Conservation (phyloP, 2,329 filamentous ascomycete species). For the Catunica adiposa region DNA sequence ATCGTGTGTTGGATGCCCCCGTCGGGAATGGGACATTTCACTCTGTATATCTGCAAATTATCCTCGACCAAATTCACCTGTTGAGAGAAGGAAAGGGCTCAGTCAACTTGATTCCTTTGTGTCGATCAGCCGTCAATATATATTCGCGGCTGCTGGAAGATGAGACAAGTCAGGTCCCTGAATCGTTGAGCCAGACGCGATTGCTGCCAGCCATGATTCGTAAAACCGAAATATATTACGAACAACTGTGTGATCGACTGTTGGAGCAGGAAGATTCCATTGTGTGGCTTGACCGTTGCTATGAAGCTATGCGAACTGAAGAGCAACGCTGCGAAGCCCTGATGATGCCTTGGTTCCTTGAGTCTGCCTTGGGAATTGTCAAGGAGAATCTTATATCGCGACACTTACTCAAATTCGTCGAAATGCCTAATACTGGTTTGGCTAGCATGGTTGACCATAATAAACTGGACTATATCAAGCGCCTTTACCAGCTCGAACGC, state of each 20-base stretch:
- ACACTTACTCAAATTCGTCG: conserved; percentile 66
- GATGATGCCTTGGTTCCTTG: conserved; percentile 47
- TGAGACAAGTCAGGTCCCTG: neutral
- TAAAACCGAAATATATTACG: conserved; percentile 59
- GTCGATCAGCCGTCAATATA: neutral
- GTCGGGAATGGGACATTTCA: conserved; percentile 41
- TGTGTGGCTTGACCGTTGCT: conserved; percentile 35
- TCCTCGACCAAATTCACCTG: conserved; percentile 73
- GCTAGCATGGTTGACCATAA: conserved; percentile 87
- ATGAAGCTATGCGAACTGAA: conserved; percentile 61
- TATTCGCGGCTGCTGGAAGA: neutral
- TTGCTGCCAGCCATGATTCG: conserved; percentile 69
- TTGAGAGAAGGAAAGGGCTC: neutral
- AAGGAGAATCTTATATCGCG: conserved; percentile 44
- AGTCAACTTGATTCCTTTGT: conserved; percentile 20
- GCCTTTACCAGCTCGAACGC: conserved; percentile 63
- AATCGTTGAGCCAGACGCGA: conserved; percentile 26
- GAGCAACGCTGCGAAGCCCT: conserved; percentile 68
- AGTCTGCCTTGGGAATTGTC: neutral
- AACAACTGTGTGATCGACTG: conserved; percentile 54
- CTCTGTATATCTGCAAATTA: conserved; percentile 60
- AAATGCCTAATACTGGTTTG: conserved; percentile 70
- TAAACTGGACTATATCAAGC: conserved; percentile 57
- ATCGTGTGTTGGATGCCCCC: conserved; percentile 57
- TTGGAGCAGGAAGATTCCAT: conserved; percentile 65